Evolutionary conservation across 2,329 filamentous ascomycete genomes (phyloP).

Genomic region (Penicillium sp.): DNA sequence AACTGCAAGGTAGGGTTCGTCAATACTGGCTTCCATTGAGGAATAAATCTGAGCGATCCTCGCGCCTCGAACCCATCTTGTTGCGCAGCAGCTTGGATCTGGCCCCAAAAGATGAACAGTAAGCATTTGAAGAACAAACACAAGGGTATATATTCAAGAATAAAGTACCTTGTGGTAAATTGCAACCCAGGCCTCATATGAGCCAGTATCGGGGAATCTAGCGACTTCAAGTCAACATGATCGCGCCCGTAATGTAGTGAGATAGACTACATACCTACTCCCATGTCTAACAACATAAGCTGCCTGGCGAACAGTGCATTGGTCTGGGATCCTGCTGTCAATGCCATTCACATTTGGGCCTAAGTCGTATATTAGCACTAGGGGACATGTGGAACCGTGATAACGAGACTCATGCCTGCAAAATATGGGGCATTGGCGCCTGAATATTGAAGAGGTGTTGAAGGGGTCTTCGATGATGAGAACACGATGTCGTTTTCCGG

Average conservation of each 20-base stretch:
- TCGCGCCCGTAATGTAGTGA: neutral
- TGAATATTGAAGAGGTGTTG: conserved; percentile 46
- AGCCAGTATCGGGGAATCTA: conserved; percentile 53
- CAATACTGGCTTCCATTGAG: conserved; percentile 57
- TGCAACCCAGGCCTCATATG: conserved; percentile 55
- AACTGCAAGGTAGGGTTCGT: conserved; percentile 56
- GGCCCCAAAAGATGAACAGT: neutral
- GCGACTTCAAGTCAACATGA: neutral
- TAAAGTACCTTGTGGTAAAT: conserved; percentile 26
- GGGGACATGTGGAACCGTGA: neutral
- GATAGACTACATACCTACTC: conserved; percentile 47
- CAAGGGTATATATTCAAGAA: neutral
- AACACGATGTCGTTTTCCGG: neutral
- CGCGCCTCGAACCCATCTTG: conserved; percentile 49
- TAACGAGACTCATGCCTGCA: conserved; percentile 39
- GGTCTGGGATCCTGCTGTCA: conserved; percentile 52
- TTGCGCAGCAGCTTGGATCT: conserved; percentile 49
- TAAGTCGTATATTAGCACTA: conserved; percentile 16
- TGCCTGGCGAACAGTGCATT: conserved; percentile 59
- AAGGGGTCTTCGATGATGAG: neutral
- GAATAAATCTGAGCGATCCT: conserved; percentile 56
- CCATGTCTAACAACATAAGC: conserved; percentile 61
- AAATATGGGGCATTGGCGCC: conserved; percentile 56
- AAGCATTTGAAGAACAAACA: neutral
- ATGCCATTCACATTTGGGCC: conserved; percentile 58